These are phyloP conservation scores for Xylaria intraflava DNA, from an alignment of 495 filamentous ascomycete species.

Conservation along the genomic window DNA sequence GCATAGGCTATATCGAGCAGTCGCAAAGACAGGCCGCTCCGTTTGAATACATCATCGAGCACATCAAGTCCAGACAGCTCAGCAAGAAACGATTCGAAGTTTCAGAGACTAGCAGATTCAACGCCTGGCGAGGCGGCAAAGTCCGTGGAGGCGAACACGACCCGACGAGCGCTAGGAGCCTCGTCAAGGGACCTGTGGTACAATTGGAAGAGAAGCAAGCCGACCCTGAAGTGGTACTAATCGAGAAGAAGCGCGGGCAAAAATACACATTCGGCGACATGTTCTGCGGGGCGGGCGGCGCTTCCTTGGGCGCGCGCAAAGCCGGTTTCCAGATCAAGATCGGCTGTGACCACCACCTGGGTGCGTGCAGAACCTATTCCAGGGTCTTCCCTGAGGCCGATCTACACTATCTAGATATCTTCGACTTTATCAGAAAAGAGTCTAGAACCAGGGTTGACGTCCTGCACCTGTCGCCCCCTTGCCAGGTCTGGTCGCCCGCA, in stretches of 20 bases:
- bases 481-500: slow-evolving; percentile 72
- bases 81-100: slow-evolving; percentile 15
- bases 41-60: slow-evolving; percentile 26
- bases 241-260: slow-evolving; percentile 24
- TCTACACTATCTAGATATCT: slow-evolving; percentile 39
- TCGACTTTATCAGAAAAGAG: slow-evolving; percentile 38
- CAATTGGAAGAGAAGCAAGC: not conserved
- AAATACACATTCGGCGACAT: slow-evolving; percentile 62
- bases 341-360: slow-evolving; percentile 53
- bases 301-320: slow-evolving; percentile 57
- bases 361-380: slow-evolving; percentile 51
- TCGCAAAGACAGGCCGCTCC: slow-evolving; percentile 11
- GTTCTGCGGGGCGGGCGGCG: slow-evolving; percentile 74
- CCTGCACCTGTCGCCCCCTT: slow-evolving; percentile 76
- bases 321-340: slow-evolving; percentile 56
- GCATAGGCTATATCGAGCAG: not conserved
- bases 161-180: not conserved
- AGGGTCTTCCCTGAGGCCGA: slow-evolving; percentile 51
- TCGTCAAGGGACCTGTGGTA: not conserved
- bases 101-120: slow-evolving; percentile 15
- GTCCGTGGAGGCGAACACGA: slow-evolving; percentile 30
- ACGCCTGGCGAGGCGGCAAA: slow-evolving; percentile 36
- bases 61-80: slow-evolving; percentile 22
- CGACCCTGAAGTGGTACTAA: slow-evolving; percentile 1
- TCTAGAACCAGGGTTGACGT: slow-evolving; percentile 52